A percentile compares a stretch with the other conserved stretches of the same genome.
These are phyloP conservation scores for Xerocomus potaroensis DNA, from an alignment of 768 basidiomycete genomes.

Conservation along the genomic window DNA sequence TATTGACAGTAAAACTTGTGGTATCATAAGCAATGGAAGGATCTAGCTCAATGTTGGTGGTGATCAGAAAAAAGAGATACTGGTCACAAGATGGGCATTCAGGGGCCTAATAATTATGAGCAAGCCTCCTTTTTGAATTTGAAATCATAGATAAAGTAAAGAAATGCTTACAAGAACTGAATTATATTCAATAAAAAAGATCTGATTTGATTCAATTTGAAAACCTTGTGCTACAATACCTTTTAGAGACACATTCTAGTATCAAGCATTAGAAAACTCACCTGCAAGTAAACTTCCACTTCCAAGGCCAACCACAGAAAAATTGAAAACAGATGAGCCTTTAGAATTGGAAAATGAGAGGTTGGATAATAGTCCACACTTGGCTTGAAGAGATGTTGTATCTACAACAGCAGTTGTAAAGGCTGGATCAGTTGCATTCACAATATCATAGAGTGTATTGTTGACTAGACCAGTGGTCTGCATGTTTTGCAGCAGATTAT, in stretches of 20 bases:
- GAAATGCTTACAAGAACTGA: background rate
- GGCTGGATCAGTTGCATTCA: background rate
- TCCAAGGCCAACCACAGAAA: background rate
- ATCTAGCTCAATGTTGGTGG: slow-evolving; percentile 8
- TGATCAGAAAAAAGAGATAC: slow-evolving; percentile 9
- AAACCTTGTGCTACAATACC: background rate
- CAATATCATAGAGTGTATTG: slow-evolving; percentile 11
- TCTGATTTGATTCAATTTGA: background rate
- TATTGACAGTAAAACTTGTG: background rate
- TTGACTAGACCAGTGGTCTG: slow-evolving; percentile 7
- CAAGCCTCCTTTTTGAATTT: background rate
- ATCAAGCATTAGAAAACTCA: background rate
- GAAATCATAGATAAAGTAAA: background rate
- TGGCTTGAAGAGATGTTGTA: slow-evolving; percentile 7
- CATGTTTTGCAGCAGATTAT: background rate
- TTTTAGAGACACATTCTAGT: background rate
- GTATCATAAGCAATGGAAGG: background rate
- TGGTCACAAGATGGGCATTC: background rate
- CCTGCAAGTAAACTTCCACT: background rate
- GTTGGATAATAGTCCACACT: slow-evolving; percentile 11
- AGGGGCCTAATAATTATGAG: too few species aligned
- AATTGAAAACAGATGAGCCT: background rate
- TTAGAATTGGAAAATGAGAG: background rate
- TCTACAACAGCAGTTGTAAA: slow-evolving; percentile 8
- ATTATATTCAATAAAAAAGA: background rate